Percentiles rank a stretch among this genome's conserved stretches.
phyloP scores from a whole-genome alignment of 305 asterid genomes.

The Plantago coronopus region DNA sequence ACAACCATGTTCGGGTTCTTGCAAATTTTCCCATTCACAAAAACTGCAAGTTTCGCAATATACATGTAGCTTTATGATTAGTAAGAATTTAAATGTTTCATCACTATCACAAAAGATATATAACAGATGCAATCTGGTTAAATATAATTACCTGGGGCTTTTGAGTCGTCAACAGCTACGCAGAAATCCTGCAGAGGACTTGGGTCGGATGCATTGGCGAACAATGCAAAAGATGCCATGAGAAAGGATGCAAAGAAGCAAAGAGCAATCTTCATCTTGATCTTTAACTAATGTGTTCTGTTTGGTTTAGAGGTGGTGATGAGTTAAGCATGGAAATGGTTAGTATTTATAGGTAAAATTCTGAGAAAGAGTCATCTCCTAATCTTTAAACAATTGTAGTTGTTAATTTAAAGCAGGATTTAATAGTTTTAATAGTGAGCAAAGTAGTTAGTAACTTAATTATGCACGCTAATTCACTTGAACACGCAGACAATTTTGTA shows the following conservation, averaged over 20 bases:
- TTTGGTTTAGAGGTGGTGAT: constrained; percentile 15
- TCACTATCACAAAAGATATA: no score
- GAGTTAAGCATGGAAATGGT: not conserved
- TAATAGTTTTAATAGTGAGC: no score
- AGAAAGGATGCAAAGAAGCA: not conserved
- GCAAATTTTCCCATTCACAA: constrained; percentile 21
- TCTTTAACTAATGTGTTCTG: no score
- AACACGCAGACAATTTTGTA: no score
- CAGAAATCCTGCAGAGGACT: constrained; percentile 31
- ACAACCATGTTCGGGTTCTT: constrained; percentile 25
- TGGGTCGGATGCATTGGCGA: constrained; percentile 26
- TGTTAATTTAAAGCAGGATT: no score
- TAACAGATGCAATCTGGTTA: no score
- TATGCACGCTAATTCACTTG: no score
- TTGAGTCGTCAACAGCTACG: constrained; percentile 28
- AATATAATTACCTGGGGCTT: constrained; percentile 29
- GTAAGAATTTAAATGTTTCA: no score
- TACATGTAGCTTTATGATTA: no score
- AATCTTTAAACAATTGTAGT: no score
- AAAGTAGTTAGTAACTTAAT: no score
- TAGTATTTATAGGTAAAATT: constrained; percentile 12
- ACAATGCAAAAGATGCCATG: constrained; percentile 10
- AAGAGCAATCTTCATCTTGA: constrained; percentile 13
- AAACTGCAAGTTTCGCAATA: constrained; percentile 12
- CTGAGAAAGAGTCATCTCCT: constrained; percentile 8